A percentile compares a stretch with the other conserved stretches of the same genome.
These are phyloP conservation scores for Ascocoryne sarcoides DNA, from an alignment of 2,329 filamentous ascomycete species.

Conservation along the genomic window DNA sequence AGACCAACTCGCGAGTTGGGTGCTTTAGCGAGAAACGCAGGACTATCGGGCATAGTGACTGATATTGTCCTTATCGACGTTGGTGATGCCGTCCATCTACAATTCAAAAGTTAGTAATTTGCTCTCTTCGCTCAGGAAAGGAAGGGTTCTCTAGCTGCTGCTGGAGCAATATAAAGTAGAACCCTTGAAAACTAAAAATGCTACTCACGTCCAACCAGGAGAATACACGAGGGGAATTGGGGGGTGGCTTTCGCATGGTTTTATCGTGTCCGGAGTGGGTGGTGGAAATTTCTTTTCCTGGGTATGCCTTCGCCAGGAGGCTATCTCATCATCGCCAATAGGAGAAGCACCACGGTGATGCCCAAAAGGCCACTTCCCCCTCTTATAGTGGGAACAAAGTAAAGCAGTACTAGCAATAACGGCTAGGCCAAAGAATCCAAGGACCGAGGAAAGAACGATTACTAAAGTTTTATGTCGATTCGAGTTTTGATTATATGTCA, in stretches of 20 bases:
- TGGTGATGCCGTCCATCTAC: constrained; percentile 14
- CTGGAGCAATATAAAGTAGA: neutral
- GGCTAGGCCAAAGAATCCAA: constrained; percentile 22
- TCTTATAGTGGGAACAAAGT: constrained; percentile 17
- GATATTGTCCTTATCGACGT: constrained; percentile 24
- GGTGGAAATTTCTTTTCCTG: constrained; percentile 4
- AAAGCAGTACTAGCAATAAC: constrained; percentile 15
- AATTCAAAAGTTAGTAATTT: neutral
- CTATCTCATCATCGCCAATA: constrained; percentile 57
- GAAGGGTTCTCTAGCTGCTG: neutral
- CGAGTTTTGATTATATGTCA: neutral
- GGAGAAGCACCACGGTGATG: constrained; percentile 46
- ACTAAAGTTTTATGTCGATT: constrained; percentile 12
- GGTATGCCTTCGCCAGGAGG: constrained; percentile 42
- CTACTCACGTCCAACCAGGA: constrained; percentile 21
- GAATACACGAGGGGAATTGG: constrained; percentile 10
- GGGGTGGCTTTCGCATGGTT: constrained; percentile 7
- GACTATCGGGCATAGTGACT: constrained; percentile 13
- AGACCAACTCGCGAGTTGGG: constrained; percentile 55
- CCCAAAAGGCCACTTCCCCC: constrained; percentile 34
- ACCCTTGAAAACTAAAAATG: neutral
- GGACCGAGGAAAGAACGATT: constrained; percentile 21
- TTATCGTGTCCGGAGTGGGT: constrained; percentile 1
- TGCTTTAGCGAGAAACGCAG: constrained; percentile 47
- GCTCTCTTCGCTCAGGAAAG: neutral